phyloP scores from a whole-genome alignment of 441 rosid genomes.

The Manihot esculenta region DNA sequence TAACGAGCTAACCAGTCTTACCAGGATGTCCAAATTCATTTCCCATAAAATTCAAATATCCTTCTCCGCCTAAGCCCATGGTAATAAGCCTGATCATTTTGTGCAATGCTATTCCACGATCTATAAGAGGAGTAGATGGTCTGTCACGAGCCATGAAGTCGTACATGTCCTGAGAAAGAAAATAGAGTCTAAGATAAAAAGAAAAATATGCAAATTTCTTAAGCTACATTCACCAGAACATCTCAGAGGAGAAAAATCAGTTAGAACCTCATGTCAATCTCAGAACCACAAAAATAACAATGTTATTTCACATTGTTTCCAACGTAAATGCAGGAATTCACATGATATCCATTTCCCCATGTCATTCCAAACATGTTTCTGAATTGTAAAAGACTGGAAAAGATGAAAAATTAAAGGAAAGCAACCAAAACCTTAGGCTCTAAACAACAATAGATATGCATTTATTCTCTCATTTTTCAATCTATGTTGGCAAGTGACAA shows the following conservation, averaged over 20 bases:
- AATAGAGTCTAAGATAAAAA: slow-evolving; percentile 15
- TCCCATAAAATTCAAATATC: slow-evolving; percentile 98
- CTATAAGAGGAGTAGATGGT: slow-evolving; percentile 79
- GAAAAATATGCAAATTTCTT: neutral
- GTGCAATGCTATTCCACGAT: slow-evolving; percentile 98
- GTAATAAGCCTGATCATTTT: slow-evolving; percentile 97
- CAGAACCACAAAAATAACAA: too few relatives aligned
- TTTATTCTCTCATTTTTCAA: neutral
- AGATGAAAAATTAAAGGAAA: neutral
- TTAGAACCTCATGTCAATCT: neutral
- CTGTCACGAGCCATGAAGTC: slow-evolving; percentile 92
- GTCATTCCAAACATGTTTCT: neutral
- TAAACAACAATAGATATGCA: neutral
- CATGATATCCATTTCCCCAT: neutral
- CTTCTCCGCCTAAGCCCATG: slow-evolving; percentile 98
- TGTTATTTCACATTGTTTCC: neutral
- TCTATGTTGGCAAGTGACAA: neutral
- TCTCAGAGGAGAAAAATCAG: neutral
- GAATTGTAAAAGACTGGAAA: neutral
- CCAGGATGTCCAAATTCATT: slow-evolving; percentile 99
- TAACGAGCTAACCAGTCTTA: slow-evolving; percentile 26
- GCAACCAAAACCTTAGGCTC: neutral
- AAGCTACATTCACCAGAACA: neutral
- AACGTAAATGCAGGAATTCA: neutral
- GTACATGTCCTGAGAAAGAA: slow-evolving; percentile 81